A percentile compares a stretch with the other conserved stretches of the same genome.
Evolutionary conservation across 768 basidiomycete species (phyloP).

Genomic region (Serendipita sp.): DNA sequence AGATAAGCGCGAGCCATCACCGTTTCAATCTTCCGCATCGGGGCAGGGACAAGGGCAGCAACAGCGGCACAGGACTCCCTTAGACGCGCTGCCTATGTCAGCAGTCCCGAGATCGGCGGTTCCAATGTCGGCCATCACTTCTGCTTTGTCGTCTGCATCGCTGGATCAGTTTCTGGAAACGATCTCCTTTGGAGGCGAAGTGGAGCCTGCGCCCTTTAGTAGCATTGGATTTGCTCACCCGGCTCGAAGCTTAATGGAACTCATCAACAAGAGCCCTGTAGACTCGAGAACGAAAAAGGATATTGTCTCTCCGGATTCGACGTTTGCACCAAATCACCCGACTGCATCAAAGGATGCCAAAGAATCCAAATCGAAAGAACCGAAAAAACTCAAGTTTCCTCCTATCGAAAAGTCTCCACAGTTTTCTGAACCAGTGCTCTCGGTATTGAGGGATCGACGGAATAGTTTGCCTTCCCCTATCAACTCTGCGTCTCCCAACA

Average conservation of each 20-base stretch:
- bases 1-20: background rate
- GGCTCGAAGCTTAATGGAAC: background rate
- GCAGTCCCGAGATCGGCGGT: background rate
- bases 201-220: background rate
- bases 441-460: background rate
- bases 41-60: background rate
- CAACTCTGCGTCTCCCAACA: background rate
- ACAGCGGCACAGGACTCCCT: background rate
- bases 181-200: background rate
- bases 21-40: too few species aligned
- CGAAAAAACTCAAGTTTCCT: conserved; percentile 1
- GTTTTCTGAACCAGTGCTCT: background rate
- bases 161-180: background rate
- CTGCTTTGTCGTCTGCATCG: background rate
- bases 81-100: too few species aligned
- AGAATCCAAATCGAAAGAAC: background rate
- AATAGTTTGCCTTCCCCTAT: background rate
- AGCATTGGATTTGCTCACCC: too few species aligned
- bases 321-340: conserved; percentile 2
- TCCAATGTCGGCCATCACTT: background rate
- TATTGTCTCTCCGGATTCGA: background rate
- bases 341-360: background rate
- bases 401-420: background rate
- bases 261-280: background rate
- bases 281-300: background rate